These are phyloP conservation scores for Aspergillus thermomutatus DNA, from an alignment of 2,329 filamentous ascomycete genomes.

Conservation along the genomic window DNA sequence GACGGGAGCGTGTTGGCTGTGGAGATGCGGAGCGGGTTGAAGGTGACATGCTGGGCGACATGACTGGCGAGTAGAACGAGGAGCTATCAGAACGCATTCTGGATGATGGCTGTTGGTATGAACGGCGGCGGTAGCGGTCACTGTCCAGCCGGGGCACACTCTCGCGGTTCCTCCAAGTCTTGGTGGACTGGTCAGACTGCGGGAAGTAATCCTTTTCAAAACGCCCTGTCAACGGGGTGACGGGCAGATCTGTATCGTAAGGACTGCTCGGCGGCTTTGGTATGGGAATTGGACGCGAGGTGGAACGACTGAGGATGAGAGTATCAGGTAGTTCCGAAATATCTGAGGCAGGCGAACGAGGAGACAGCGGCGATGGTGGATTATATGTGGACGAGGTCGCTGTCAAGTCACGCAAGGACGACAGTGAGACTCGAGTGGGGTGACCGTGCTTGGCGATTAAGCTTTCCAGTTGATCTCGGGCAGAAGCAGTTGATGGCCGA, in stretches of 20 bases:
- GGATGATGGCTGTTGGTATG: constrained; percentile 8
- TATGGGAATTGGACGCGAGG: constrained; percentile 35
- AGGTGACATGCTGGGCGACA: constrained; percentile 33
- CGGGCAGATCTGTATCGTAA: constrained; percentile 31
- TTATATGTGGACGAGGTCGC: constrained; percentile 36
- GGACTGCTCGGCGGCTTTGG: constrained; percentile 24
- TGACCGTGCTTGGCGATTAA: constrained; percentile 37
- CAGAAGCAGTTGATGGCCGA: constrained; percentile 21
- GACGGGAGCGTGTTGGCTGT: constrained; percentile 30
- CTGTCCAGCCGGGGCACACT: constrained; percentile 11
- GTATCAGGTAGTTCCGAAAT: constrained; percentile 24
- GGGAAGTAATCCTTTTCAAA: constrained; percentile 37
- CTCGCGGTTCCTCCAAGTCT: constrained; percentile 11
- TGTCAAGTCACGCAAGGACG: constrained; percentile 36
- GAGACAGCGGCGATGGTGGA: constrained; percentile 26
- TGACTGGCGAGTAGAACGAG: constrained; percentile 29
- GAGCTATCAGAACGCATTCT: constrained; percentile 34
- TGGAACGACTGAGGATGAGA: constrained; percentile 25
- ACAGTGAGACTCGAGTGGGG: constrained; percentile 37
- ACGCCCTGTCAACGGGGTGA: constrained; percentile 38
- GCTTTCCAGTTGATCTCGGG: constrained; percentile 35
- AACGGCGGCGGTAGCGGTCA: constrained; percentile 12
- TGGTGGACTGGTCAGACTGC: constrained; percentile 24
- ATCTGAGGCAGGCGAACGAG: constrained; percentile 22
- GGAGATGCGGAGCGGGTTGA: constrained; percentile 31